Evolutionary conservation across 306 rosid species (phyloP), one percentile per base, ranked within the genome.

Genomic region (Acacia crassicarpa): DNA sequence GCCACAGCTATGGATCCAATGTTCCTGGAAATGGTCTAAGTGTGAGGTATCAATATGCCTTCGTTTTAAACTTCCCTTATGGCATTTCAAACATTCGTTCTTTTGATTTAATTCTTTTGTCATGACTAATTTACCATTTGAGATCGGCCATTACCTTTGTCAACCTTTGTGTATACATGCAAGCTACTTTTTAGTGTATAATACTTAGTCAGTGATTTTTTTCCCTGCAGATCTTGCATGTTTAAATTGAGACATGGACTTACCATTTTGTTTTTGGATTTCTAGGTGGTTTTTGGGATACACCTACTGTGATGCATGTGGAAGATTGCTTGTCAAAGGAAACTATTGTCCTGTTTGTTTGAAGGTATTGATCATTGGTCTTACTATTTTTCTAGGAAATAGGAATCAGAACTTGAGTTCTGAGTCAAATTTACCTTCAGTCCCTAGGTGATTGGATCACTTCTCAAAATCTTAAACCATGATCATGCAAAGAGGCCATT

Each of bases 21-120:
- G 99, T 93, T 85, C 98, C 99, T 27, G 99, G 99, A 87, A 96
- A 96, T 84, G 99, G 99, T 72, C 85, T 89, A 66, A 96, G 99
- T 85, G 99, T 96, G 81, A 93, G 99, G 99, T 96, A 88, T 45
- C 12, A 0, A 25, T 45, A 5, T 71, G 22, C 41, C 56, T 45
- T 71, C 45, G 54, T 70, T 22, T 41, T 70, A 43, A n/a, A 16
- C 59, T 72, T 72, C 32, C 2, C 19, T 44, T 44, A 0, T 72
- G 59, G 59, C 40, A 72, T 72, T 72, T 23, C 38, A 44, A 22
- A 43, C 78, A 8, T 56, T 25, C 16, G 6, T 22, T 56, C 14
- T 56, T 61, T 59, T 61, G 43, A 43, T 59, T 9, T 61, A 41
- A 9, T 40, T 10, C 68, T 76, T 40, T 41, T 75, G 27, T 38